Evolutionary conservation across 2,329 filamentous ascomycete genomes (phyloP), one percentile per base, ranked within the genome.

Genomic region (Diaporthe sp.): DNA sequence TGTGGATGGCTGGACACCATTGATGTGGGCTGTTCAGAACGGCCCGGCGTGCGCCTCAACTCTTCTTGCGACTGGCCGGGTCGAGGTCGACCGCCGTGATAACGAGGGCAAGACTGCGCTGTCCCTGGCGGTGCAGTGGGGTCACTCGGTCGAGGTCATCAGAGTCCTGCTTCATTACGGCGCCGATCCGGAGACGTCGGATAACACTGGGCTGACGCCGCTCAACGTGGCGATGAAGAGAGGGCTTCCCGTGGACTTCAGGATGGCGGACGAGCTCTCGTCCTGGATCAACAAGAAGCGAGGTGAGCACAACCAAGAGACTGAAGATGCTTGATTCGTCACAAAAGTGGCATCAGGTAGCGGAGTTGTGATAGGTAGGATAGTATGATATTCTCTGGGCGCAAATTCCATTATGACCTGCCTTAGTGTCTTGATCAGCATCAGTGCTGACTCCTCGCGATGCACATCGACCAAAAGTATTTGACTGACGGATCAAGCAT

Each of bases 1-100:
- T 17, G 42, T 67, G 4, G 61, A 67, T 12, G 45, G 45, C 42
- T 67, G 61, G 61, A 67, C 61, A 6, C 61, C 61, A 30, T 15
- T 67, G 22, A 67, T 67, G 61, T 67, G 61, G 61, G 30, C 61
- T 8, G 45, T 67, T 9, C 42, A 67, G 61, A 50, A 50, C 13
- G 30, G 61, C 42, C 61, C 61, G 15, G 42, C 13, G 30, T 50
- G 61, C 17, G 61, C 35, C 19, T 35, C 42, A 8, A 35, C 22
- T n/a, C 42, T 67, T 3, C 42, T 67, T 10, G 61, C 61, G 30
- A 67, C 61, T 7, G 61, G 61, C 3, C 61, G 9, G 13, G 42
- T 67, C 30, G 61, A 25, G 10, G 13, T 67, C 6, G 42, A 67
- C 17, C 61, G 45, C 42, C 61, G 61, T 12, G 61, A 67, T 3